Evolutionary conservation across 306 rosid species (phyloP).

Genomic region (Dryas drummondii): DNA sequence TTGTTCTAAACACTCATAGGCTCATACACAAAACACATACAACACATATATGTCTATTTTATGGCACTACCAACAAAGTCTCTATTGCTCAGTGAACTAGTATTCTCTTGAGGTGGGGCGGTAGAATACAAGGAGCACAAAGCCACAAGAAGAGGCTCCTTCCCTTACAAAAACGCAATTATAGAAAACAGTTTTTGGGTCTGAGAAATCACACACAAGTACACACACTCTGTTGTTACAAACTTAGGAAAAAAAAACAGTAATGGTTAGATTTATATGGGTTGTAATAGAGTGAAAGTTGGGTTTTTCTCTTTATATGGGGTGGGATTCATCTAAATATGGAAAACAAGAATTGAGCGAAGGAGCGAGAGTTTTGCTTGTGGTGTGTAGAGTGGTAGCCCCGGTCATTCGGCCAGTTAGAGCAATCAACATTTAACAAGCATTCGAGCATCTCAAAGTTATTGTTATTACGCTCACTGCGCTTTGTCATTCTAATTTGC

Average conservation of each 20-base stretch:
- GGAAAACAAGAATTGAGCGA: conserved; percentile 1
- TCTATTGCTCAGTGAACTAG: neutral
- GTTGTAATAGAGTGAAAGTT: neutral
- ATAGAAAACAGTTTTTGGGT: neutral
- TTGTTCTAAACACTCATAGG: neutral
- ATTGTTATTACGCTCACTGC: neutral
- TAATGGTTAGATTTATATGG: neutral
- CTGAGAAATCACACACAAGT: neutral
- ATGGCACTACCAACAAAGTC: neutral
- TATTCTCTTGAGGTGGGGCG: neutral
- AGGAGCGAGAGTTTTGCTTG: conserved; percentile 21
- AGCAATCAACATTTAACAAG: neutral
- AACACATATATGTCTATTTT: neutral
- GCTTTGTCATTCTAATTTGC: neutral
- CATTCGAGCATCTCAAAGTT: no score
- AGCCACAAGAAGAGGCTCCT: neutral
- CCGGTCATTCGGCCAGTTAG: conserved; percentile 17
- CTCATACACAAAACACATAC: neutral
- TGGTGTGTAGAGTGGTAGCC: conserved; percentile 12
- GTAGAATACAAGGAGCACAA: neutral
- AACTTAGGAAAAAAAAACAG: neutral
- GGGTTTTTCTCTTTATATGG: neutral
- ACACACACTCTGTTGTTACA: neutral
- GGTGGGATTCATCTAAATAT: neutral
- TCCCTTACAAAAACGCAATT: no score